Base-by-base conservation (phyloP, 1,284 basidiomycete species). In the Leccinum fuscescens region DNA sequence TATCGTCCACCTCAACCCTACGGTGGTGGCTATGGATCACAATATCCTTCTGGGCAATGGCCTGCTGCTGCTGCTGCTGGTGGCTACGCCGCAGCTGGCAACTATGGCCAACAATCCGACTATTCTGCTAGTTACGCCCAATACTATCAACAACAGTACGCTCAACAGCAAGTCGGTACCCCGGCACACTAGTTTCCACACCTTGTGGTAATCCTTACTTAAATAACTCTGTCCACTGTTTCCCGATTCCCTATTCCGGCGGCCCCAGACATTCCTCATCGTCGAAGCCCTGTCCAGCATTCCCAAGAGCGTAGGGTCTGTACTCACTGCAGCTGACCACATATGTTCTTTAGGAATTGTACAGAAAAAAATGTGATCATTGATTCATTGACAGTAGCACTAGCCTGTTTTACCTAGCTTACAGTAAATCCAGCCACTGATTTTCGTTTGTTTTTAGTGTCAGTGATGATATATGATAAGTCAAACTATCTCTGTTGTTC, bases 91-190 rank as follows among this genome's bases (percentile, higher is more conserved):
- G 70, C 76, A 69, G 29, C 14, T 49, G 66, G 65, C 35, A 63
- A 59, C 33, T 78, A 78, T 57, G 72, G 77, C 53, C 80, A 83
- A 68, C 84, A 82, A 70, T 71, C 79, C 63, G 87, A 90, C 77
- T 89, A 91, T 74, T 84, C 86, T 64, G 79, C 83, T 62, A 88
- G 84, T 71, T 92, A 92, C 65, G 88, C 90, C 54, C 82, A 89
- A 64, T 92, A 92, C 73, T 92, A 92, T 75, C 89, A 92, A 78
- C 83, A 82, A 72, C 89, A 91, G 79, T 90, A 91, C 70, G 80
- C 85, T 66, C 89, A 90, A 72, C 85, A 87, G 72, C 85, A 86
- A 74, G 74, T 81, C 72, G 80, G 78, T 75, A 83, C 85, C 72
- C 82, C 77, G 50, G 64, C 78, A 44, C 75, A 80, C 65, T 78